Base-by-base conservation (phyloP, 2,329 filamentous ascomycete species). In the Ceratocystis harringtonii region DNA sequence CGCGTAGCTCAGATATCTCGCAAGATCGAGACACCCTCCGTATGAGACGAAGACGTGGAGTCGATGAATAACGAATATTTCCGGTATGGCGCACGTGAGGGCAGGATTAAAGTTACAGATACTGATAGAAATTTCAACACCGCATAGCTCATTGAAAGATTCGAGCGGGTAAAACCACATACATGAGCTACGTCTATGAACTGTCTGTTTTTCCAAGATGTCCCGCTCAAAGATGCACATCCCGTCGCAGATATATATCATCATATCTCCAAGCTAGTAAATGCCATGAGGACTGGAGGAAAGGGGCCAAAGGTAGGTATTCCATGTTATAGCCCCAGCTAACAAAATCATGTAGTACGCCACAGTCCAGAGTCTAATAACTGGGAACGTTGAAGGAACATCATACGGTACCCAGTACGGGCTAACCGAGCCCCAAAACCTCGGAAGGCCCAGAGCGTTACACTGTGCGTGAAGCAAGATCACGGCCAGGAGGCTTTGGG, bases 401-500 rank as follows among this genome's bases (percentile, higher is more conserved):
- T 70, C 71, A 65, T 55, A 69, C 65, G 50, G 67, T 55, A 76
- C 66, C 77, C 77, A 78, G 64, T 77, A 73, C 12, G 78, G 82
- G 70, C 86, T 82, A 2, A 96, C 83, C 7, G 82, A 78, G 0
- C 94, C 92, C 85, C 89, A 95, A 67, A 97, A 76, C 5, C 91
- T 82, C 25, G 94, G 94, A 62, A 97, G 77, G 6, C 94, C 94
- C 81, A 92, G 89, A 78, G 83, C 88, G 73, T 99, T 99, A 77
- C 94, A 99, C 73, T 97, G 94, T 8, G 84, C 81, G 72, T 99
- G 94, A 4, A 89, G 86, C 22, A 86, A 72, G 64, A 92, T 85
- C 41, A 87, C 87, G 12, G 88, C 86, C 50, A 86, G 80, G 48
- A 97, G 76, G 61, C 88, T 95, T 2, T 90, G 91, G 0, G 91